Base-by-base conservation (phyloP, 202 grass and related monocot genomes). In the Elaeis oleifera region DNA sequence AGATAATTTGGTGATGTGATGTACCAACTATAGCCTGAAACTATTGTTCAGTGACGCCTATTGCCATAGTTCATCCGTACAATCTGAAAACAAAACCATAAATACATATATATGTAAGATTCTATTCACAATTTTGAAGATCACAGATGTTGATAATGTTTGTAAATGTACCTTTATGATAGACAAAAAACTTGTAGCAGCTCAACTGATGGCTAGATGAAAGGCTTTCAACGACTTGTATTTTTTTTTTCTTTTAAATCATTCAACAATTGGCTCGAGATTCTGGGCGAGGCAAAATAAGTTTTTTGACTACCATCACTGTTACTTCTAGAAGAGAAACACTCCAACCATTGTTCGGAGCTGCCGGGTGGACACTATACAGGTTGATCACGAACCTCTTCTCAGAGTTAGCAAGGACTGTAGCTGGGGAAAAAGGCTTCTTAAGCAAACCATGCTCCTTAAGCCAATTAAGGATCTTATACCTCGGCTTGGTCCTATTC, bases 301-400 rank as follows among this genome's bases (percentile, higher is more conserved):
- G 26, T 15, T 55, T 54, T 68, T 39, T 55, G n/a, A 54, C 32
- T 68, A 22, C 65, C 63, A 54, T 82, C 80, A 65, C 59, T 85
- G 53, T 55, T 69, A 59, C 16, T 72, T 66, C 78, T 79, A 68
- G 75, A 85, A 68, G 81, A 96, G 69, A 88, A 83, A 69, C 82
- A 78, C 53, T 91, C 87, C 29, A 96, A 86, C 87, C 91, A 96
- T 79, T 88, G 71, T 58, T 96, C 16, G 87, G 91, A 68, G 64
- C 91, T 67, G 84, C 81, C 58, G 91, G 91, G 76, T 96, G 84
- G 51, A 81, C 57, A 62, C 64, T 53, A 71, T 79, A 83, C 52
- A 96, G 88, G 59, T 61, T 77, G 5, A 59, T 26, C 64, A 96
- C 81, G 64, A 96, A 96, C 53, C 39, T 83, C 76, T 73, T 96